These are phyloP conservation scores for Histomonas meleagridis DNA, from an alignment of 208 protist species.

Conservation along the genomic window DNA sequence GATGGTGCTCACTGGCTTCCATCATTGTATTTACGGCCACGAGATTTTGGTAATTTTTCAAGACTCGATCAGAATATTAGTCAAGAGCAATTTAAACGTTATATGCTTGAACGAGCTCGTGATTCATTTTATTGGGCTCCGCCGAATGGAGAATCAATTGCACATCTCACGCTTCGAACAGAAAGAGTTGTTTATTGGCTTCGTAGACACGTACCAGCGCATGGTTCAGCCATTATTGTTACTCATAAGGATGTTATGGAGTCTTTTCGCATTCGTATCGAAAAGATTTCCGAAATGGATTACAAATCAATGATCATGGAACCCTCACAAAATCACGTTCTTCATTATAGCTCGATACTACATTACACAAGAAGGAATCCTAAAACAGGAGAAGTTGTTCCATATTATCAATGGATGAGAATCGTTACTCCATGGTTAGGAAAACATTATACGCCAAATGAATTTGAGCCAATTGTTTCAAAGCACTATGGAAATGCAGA, in stretches of 20 bases:
- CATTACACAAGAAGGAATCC: slow-evolving; percentile 21
- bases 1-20: not conserved
- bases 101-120: not conserved
- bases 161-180: not conserved
- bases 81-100: not conserved
- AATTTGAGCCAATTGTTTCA: not conserved
- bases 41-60: not conserved
- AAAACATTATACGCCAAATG: not conserved
- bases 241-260: slow-evolving; percentile 29
- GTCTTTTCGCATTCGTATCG: not conserved
- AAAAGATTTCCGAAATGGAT: not conserved
- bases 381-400: slow-evolving; percentile 17
- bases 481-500: not conserved
- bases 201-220: not conserved
- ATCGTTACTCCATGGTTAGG: slow-evolving; percentile 9
- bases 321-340: not conserved
- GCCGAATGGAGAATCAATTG: slow-evolving; percentile 30
- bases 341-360: not conserved
- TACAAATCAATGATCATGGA: not conserved
- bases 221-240: not conserved
- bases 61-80: not conserved
- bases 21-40: not conserved
- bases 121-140: slow-evolving; percentile 29
- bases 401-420: slow-evolving; percentile 11
- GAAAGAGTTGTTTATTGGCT: slow-evolving; percentile 15